These are phyloP conservation scores for Pleurotus djamor DNA, from an alignment of 768 basidiomycete species.

Conservation along the genomic window DNA sequence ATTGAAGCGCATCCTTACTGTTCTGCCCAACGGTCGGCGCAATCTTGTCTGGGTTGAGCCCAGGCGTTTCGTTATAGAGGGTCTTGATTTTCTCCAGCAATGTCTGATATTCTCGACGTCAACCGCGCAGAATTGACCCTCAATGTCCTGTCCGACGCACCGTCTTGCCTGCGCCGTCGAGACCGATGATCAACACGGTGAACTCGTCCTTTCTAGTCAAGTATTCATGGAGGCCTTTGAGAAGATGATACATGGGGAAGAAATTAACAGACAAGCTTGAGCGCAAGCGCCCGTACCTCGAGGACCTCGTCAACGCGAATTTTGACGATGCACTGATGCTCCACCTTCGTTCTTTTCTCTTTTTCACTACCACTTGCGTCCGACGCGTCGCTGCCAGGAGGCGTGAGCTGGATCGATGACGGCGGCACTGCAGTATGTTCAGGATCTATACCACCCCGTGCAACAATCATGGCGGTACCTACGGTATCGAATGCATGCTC, in stretches of 20 bases:
- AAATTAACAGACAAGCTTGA: too few species aligned
- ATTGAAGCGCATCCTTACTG: constrained; percentile 48
- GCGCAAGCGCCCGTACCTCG: too few species aligned
- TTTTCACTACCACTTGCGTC: not conserved
- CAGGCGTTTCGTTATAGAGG: constrained; percentile 82
- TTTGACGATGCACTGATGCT: too few species aligned
- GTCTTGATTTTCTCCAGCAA: constrained; percentile 94
- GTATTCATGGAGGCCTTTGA: constrained; percentile 90
- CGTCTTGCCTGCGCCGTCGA: constrained; percentile 92
- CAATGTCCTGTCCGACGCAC: constrained; percentile 31
- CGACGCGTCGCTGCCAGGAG: not conserved
- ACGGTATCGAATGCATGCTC: not conserved
- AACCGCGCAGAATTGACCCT: too few species aligned
- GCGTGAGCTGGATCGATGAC: too few species aligned
- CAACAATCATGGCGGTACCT: not conserved
- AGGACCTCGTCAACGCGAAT: too few species aligned
- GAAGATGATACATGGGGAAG: constrained; percentile 81
- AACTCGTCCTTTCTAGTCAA: constrained; percentile 92
- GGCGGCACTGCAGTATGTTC: not conserved
- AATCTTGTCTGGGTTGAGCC: constrained; percentile 90
- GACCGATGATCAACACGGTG: constrained; percentile 91
- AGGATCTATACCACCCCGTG: not conserved
- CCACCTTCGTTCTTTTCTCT: not conserved
- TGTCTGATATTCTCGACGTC: constrained; percentile 46
- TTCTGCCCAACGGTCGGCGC: constrained; percentile 98